Evolutionary conservation across 2,329 filamentous ascomycete genomes (phyloP).

Genomic region (Fusarium brevicatenulatum): DNA sequence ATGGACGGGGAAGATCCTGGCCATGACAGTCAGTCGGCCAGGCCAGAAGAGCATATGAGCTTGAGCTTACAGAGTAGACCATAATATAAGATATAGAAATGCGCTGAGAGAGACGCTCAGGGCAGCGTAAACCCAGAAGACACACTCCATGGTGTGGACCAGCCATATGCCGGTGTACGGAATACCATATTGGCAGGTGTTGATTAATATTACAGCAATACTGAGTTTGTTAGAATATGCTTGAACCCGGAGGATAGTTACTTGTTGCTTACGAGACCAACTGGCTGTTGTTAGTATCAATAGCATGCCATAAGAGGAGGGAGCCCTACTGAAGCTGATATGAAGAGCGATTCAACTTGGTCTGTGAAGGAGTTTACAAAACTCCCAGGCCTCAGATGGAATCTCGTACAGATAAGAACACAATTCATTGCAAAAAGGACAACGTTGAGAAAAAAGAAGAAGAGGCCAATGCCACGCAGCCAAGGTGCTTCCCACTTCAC

Average conservation of each 20-base stretch:
- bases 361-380: slow-evolving; percentile 78
- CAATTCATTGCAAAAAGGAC: slow-evolving; percentile 71
- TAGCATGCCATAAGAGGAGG: slow-evolving; percentile 7
- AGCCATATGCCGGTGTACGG: slow-evolving; percentile 72
- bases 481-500: slow-evolving; percentile 57
- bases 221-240: slow-evolving; percentile 51
- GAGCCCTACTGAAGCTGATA: slow-evolving; percentile 69
- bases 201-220: slow-evolving; percentile 80
- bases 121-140: slow-evolving; percentile 80
- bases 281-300: slow-evolving; percentile 40
- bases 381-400: slow-evolving; percentile 74
- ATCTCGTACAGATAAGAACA: slow-evolving; percentile 72
- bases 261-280: slow-evolving; percentile 54
- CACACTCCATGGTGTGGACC: slow-evolving; percentile 64
- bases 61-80: slow-evolving; percentile 63
- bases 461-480: slow-evolving; percentile 66
- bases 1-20: slow-evolving; percentile 71
- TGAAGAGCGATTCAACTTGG: slow-evolving; percentile 81
- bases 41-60: neutral
- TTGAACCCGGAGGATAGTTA: neutral
- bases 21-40: neutral
- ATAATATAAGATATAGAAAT: slow-evolving; percentile 79
- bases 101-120: slow-evolving; percentile 75
- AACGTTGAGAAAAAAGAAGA: slow-evolving; percentile 72
- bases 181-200: slow-evolving; percentile 79